Evolutionary conservation across 305 asterid species (phyloP).

Genomic region (Vinca major): DNA sequence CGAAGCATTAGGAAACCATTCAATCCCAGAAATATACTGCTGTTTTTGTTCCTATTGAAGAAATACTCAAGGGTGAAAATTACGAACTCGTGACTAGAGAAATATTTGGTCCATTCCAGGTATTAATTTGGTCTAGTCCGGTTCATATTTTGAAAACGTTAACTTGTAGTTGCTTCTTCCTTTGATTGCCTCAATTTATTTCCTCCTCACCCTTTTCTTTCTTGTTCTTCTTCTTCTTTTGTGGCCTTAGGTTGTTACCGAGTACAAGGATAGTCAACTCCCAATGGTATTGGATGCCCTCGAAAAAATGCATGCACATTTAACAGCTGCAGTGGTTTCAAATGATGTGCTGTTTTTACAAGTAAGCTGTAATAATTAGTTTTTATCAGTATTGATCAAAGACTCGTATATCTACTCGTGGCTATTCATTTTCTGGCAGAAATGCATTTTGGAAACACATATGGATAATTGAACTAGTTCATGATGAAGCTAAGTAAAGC

Average conservation of each 20-base stretch:
- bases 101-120: conserved; percentile 98
- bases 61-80: conserved; percentile 59
- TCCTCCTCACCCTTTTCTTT: background rate
- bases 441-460: background rate
- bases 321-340: conserved; percentile 91
- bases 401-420: background rate
- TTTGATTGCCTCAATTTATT: background rate
- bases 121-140: conserved; percentile 17
- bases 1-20: conserved; percentile 59
- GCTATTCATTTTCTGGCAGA: background rate
- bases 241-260: conserved; percentile 52
- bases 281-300: conserved; percentile 55
- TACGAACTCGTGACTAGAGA: conserved; percentile 72
- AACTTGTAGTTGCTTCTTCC: background rate
- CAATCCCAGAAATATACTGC: conserved; percentile 85
- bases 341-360: conserved; percentile 71
- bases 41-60: conserved; percentile 77
- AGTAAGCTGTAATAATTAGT: conserved; percentile 27
- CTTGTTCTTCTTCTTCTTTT: too few species aligned
- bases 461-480: background rate
- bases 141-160: background rate
- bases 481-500: background rate
- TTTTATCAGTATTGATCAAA: background rate
- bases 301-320: conserved; percentile 89
- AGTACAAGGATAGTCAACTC: conserved; percentile 63